phyloP scores from a whole-genome alignment of 441 rosid genomes.

The Populus trichocarpa region DNA sequence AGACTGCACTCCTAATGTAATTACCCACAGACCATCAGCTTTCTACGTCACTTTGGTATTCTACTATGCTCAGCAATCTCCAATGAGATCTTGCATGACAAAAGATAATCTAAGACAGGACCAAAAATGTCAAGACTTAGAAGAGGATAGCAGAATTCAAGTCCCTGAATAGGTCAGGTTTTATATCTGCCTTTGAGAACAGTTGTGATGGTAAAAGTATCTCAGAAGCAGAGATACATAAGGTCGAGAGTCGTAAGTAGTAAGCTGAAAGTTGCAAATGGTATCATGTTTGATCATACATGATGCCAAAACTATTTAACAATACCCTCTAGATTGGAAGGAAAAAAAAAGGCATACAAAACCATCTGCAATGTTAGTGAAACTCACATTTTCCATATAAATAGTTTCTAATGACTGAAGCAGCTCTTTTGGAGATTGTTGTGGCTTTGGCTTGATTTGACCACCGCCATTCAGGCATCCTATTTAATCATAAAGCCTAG shows the following conservation, averaged over 20 bases:
- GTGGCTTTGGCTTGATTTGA: slow-evolving; percentile 82
- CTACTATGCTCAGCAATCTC: neutral
- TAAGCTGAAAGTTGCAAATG: neutral
- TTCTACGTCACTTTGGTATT: neutral
- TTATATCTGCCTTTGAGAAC: neutral
- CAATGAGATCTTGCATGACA: neutral
- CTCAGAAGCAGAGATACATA: neutral
- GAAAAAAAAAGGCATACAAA: neutral
- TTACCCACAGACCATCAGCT: neutral
- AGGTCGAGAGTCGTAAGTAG: neutral
- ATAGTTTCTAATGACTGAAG: slow-evolving; percentile 55
- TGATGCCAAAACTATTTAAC: neutral
- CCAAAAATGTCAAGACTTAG: neutral
- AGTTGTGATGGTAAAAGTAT: neutral
- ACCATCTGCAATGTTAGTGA: neutral
- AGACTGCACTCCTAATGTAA: neutral
- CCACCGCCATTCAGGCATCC: slow-evolving; percentile 97
- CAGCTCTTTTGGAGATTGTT: slow-evolving; percentile 75
- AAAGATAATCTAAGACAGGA: neutral
- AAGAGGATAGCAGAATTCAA: neutral
- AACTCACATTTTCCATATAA: slow-evolving; percentile 73
- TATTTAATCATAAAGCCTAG: slow-evolving; percentile 16
- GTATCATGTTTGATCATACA: neutral
- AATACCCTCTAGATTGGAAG: neutral
- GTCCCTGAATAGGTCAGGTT: neutral